Conservation (phyloP, 2,329 filamentous ascomycete genomes). For the Golovinomyces cichoracearum region DNA sequence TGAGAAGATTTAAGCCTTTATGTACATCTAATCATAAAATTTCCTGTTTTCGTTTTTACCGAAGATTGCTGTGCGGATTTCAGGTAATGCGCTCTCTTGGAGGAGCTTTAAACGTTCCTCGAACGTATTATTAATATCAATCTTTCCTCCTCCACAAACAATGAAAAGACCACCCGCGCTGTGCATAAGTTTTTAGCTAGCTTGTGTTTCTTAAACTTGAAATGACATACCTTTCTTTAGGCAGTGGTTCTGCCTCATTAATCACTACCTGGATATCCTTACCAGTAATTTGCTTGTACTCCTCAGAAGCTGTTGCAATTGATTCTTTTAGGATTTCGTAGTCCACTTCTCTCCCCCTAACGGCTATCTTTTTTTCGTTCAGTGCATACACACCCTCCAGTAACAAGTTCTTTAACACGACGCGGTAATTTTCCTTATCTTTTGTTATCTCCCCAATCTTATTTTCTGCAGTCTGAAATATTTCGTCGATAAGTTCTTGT, state of each 20-base stretch:
- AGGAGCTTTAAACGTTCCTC: constrained; percentile 72
- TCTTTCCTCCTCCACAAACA: constrained; percentile 65
- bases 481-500: constrained; percentile 69
- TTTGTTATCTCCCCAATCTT: constrained; percentile 40
- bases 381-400: constrained; percentile 78
- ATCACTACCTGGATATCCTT: constrained; percentile 44
- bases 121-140: constrained; percentile 96
- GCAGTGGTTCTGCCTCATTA: constrained; percentile 53
- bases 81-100: constrained; percentile 60
- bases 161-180: constrained; percentile 68
- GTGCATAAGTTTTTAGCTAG: constrained; percentile 1
- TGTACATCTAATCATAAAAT: constrained; percentile 51
- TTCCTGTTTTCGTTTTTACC: constrained; percentile 87
- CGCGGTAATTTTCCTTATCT: constrained; percentile 50
- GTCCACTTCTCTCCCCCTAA: constrained; percentile 61
- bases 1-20: no score
- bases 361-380: constrained; percentile 48
- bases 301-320: constrained; percentile 45
- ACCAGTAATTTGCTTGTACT: constrained; percentile 58
- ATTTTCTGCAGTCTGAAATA: constrained; percentile 60
- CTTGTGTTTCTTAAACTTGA: constrained; percentile 2
- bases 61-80: constrained; percentile 65
- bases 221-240: constrained; percentile 53
- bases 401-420: constrained; percentile 51
- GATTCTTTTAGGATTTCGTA: constrained; percentile 51